phyloP scores from a whole-genome alignment of 345 rosid genomes.

The Rhodamnia argentea region DNA sequence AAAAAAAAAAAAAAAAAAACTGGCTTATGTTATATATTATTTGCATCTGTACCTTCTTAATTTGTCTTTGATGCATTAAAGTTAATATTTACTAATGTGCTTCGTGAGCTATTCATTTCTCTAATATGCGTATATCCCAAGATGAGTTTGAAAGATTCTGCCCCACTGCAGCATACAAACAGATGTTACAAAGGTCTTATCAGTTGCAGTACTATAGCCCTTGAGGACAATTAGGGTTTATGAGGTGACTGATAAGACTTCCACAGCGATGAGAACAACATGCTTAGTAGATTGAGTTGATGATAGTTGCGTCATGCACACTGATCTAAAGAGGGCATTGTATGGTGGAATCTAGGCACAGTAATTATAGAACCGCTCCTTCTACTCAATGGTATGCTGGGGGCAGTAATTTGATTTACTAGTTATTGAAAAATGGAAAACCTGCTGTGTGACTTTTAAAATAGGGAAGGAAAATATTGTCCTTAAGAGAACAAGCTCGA shows the following conservation, averaged over 20 bases:
- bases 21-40: not conserved
- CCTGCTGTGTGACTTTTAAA: not conserved
- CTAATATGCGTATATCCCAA: not conserved
- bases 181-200: not conserved
- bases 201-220: not conserved
- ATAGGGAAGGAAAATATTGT: not conserved
- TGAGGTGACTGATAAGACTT: not conserved
- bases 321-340: not conserved
- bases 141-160: not conserved
- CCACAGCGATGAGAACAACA: not conserved
- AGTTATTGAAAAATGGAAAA: not conserved
- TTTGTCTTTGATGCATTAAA: not conserved
- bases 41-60: not conserved
- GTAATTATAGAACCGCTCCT: not conserved
- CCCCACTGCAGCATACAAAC: not conserved
- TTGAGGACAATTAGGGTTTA: not conserved
- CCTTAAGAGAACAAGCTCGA: not conserved
- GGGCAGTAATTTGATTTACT: not conserved
- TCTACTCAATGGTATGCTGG: not conserved
- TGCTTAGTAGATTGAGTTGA: not conserved
- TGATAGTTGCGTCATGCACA: not conserved
- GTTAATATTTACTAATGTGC: not conserved
- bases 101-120: not conserved
- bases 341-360: not conserved
- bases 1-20: too few species aligned